Evolutionary conservation across 176 grass and related monocot species (phyloP).

Genomic region (Tuctoria greenei): DNA sequence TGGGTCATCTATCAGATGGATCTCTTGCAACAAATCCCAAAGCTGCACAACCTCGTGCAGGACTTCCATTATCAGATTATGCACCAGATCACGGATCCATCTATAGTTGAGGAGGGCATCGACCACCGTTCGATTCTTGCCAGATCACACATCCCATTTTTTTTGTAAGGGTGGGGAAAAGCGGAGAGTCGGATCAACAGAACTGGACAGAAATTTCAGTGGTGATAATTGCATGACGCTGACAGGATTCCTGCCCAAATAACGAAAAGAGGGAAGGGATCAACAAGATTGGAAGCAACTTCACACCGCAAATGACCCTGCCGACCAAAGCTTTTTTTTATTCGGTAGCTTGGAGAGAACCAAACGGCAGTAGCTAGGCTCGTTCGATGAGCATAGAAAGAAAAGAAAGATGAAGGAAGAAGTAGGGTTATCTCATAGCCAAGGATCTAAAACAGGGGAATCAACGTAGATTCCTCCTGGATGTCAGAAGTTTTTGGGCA

Average conservation of each 20-base stretch:
- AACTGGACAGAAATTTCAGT: not conserved
- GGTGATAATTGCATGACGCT: slow-evolving; percentile 27
- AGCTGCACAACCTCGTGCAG: no score
- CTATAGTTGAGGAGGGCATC: no score
- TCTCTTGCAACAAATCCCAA: no score
- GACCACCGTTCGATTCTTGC: no score
- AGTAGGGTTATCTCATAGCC: slow-evolving; percentile 1
- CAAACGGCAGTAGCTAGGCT: not conserved
- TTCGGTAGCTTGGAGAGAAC: not conserved
- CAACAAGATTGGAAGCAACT: slow-evolving; percentile 23
- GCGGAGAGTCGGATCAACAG: slow-evolving; percentile 21
- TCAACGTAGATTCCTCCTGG: slow-evolving; percentile 35
- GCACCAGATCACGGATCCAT: no score
- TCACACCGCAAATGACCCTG: slow-evolving; percentile 35
- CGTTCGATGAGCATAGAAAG: not conserved
- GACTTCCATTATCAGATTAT: no score
- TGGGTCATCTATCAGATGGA: no score
- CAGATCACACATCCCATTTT: no score
- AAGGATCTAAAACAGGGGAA: slow-evolving; percentile 8
- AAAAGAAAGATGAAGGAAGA: not conserved
- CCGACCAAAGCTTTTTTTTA: slow-evolving; percentile 26
- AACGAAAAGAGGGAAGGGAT: slow-evolving; percentile 32
- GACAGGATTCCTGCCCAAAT: slow-evolving; percentile 48
- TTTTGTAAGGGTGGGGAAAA: no score
- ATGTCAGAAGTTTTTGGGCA: slow-evolving; percentile 2